These are phyloP conservation scores for Stromatinia cepivora DNA, from an alignment of 2,329 filamentous ascomycete species.

Conservation along the genomic window DNA sequence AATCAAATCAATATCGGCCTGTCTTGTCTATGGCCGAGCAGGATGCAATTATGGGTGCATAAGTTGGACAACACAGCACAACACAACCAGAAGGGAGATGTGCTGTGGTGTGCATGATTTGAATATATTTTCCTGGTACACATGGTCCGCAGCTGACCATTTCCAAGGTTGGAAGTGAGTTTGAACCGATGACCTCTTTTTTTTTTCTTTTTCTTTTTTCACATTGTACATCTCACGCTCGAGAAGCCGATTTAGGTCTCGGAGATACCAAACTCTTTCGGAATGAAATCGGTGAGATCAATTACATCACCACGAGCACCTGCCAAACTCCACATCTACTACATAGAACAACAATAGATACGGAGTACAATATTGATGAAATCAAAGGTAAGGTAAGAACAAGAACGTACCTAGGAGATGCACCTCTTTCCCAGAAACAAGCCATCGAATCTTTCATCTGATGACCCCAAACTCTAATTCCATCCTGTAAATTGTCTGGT, in stretches of 20 bases:
- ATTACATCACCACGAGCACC: not conserved
- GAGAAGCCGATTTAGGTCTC: not conserved
- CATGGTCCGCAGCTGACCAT: conserved; percentile 11
- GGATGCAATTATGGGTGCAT: not conserved
- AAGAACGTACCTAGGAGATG: not conserved
- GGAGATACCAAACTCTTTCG: not conserved
- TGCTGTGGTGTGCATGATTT: not conserved
- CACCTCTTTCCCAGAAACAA: not conserved
- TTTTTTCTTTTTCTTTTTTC: not conserved
- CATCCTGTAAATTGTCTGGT: not conserved
- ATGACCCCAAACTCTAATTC: not conserved
- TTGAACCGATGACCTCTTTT: not conserved
- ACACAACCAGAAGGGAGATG: not conserved
- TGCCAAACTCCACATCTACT: not conserved
- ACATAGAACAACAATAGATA: not conserved
- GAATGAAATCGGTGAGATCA: no score
- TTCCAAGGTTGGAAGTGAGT: not conserved
- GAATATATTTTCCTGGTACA: not conserved
- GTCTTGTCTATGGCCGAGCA: not conserved
- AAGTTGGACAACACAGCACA: conserved; percentile 2
- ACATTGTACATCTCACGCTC: not conserved
- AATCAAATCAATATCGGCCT: conserved; percentile 1
- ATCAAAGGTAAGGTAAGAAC: not conserved
- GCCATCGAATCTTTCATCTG: not conserved
- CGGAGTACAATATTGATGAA: not conserved